Base-by-base conservation (phyloP, 176 grass and related monocot genomes). In the Bonia amplexicaulis region DNA sequence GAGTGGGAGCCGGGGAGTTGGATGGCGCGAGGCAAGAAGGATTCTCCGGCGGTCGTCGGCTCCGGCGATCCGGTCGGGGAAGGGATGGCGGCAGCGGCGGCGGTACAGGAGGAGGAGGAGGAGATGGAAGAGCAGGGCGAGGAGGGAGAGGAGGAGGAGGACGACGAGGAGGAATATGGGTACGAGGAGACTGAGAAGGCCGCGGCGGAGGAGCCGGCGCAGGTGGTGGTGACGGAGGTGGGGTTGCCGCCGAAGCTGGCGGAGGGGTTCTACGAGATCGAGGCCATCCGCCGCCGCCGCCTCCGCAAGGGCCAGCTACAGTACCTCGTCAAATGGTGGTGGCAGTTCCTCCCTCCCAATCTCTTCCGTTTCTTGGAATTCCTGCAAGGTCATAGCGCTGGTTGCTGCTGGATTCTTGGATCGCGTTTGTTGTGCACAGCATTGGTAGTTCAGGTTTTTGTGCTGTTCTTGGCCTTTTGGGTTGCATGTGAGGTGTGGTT, bases 281-380 rank as follows among this genome's bases (percentile, higher is more conserved):
- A 98, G 87, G 90, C 74, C 17, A 98, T 98, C 82, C 83, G 91
- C 54, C 89, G 90, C 69, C 92, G 90, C 55, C 89, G 91, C 68
- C 82, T 64, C 6, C 87, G 83, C 84, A 89, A 86, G 65, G 93
- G 93, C 47, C 71, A 95, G 73, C 49, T 81, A 9, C 96, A 98
- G 74, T 98, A 98, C 77, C 96, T 95, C 37, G 92, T 98, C 65
- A 98, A 98, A 88, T 98, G 96, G 95, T 95, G 51, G 66, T 65
- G 66, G 16, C 26, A 55, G 62, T 82, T 78, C 10, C 9, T n/a
- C 29, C 37, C 59, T 15, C 63, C 20, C 64, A 37, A 66, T 20
- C 29, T 69, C 27, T 75, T 81, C 2, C 17, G 10, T 71, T 52
- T 69, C 45, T 69, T 26, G 1, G 9, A 59, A 68, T 67, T 73